Evolutionary conservation across 495 filamentous ascomycete species (phyloP).

Genomic region (Parathielavia hyrcaniae): DNA sequence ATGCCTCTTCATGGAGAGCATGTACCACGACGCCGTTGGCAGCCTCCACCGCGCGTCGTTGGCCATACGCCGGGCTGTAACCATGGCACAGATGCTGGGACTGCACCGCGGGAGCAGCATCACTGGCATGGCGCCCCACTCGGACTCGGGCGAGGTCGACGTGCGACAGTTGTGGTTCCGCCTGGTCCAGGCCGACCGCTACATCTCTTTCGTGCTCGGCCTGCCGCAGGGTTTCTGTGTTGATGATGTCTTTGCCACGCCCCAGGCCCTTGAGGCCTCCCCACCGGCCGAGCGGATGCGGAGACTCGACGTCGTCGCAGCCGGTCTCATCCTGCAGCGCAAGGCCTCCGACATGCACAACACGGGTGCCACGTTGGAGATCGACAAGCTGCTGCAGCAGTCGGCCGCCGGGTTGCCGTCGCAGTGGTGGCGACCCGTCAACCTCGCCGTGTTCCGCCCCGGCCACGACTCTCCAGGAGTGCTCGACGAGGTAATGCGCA

Average conservation of each 20-base stretch:
- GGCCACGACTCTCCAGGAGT: conserved; percentile 7
- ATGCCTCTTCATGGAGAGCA: conserved; percentile 46
- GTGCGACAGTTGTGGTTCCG: conserved; percentile 33
- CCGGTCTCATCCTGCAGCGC: conserved; percentile 26
- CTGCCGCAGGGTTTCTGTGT: conserved; percentile 26
- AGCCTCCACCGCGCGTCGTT: conserved; percentile 44
- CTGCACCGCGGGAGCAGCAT: conserved; percentile 30
- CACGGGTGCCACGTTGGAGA: conserved; percentile 23
- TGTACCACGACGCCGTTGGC: conserved; percentile 44
- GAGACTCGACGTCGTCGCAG: conserved; percentile 27
- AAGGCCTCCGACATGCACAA: conserved; percentile 20
- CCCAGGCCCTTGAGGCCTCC: conserved; percentile 13
- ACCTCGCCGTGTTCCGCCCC: background rate
- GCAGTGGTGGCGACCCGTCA: conserved; percentile 32
- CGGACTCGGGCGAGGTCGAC: conserved; percentile 9
- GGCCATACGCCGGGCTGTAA: conserved; percentile 40
- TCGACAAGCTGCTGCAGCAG: conserved; percentile 30
- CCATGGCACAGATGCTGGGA: conserved; percentile 43
- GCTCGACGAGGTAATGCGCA: conserved; percentile 20
- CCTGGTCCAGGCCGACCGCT: conserved; percentile 31
- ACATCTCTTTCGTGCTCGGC: conserved; percentile 34
- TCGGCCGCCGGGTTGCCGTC: conserved; percentile 31
- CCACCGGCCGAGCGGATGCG: conserved; percentile 28
- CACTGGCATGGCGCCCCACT: too few relatives aligned
- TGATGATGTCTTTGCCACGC: conserved; percentile 24